Percentiles rank a stretch among this genome's conserved stretches.
Conservation (phyloP, 192 early-diverging fungal species). For the Kappamyces sp. region DNA sequence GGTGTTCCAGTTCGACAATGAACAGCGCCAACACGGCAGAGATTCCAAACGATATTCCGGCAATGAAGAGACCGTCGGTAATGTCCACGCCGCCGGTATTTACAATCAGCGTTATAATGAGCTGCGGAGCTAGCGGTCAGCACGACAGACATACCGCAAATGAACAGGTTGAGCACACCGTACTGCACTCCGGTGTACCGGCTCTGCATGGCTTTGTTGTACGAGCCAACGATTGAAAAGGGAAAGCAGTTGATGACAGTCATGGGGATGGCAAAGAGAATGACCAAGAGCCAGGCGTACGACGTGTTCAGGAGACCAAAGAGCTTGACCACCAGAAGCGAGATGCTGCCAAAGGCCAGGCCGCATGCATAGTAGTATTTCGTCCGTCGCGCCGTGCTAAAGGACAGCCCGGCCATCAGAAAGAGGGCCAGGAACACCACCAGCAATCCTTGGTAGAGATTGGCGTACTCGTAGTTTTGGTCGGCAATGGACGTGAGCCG, state of each 20-base stretch:
- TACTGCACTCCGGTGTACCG: conserved; percentile 14
- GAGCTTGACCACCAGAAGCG: background rate
- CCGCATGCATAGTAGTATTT: background rate
- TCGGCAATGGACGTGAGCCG: too few species aligned
- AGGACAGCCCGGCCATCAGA: background rate
- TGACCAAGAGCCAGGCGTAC: conserved; percentile 11
- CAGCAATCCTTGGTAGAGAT: background rate
- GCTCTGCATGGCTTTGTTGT: conserved; percentile 15
- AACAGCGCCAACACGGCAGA: conserved; percentile 17
- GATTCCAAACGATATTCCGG: conserved; percentile 7
- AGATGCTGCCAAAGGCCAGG: background rate
- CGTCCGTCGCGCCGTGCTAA: background rate
- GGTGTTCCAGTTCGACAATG: conserved; percentile 2
- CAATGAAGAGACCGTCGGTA: conserved; percentile 14
- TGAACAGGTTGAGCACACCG: conserved; percentile 23
- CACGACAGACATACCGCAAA: background rate
- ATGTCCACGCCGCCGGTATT: background rate
- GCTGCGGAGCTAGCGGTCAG: conserved; percentile 9
- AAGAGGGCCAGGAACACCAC: background rate
- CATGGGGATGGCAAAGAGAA: conserved; percentile 14
- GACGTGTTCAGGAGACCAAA: conserved; percentile 2
- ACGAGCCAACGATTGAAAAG: conserved; percentile 21
- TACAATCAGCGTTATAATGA: conserved; percentile 9
- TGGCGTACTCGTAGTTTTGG: too few species aligned
- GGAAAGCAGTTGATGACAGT: conserved; percentile 23